These are phyloP conservation scores for Colletotrichum sp. DNA, from an alignment of 2,329 filamentous ascomycete species.

Conservation along the genomic window DNA sequence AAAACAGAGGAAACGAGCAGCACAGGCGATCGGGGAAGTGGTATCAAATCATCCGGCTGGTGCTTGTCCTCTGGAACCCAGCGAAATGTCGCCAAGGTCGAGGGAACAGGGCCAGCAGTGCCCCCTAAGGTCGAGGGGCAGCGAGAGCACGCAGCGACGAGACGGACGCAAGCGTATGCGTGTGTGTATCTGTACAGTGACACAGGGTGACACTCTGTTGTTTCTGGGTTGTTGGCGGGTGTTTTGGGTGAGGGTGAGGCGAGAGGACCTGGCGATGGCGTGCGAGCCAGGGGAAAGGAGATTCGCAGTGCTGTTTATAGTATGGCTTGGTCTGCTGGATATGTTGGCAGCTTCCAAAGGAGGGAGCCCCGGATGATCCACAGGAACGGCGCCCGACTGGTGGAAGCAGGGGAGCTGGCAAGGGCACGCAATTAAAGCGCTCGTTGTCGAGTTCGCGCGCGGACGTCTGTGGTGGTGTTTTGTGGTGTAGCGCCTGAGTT, in stretches of 20 bases:
- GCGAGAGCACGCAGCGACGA: background rate
- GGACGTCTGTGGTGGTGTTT: background rate
- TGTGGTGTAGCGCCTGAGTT: background rate
- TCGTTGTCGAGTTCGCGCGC: background rate
- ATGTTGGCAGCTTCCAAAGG: background rate
- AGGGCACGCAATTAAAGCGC: background rate
- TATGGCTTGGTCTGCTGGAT: background rate
- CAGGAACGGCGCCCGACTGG: slow-evolving; percentile 18
- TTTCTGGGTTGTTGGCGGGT: background rate
- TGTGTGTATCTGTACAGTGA: slow-evolving; percentile 5
- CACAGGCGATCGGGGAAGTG: background rate
- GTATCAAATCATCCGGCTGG: slow-evolving; percentile 16
- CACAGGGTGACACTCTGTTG: background rate
- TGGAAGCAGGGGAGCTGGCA: background rate
- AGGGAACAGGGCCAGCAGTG: background rate
- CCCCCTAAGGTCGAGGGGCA: background rate
- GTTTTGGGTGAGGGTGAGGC: slow-evolving; percentile 17
- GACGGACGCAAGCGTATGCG: background rate
- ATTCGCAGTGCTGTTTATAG: slow-evolving; percentile 1
- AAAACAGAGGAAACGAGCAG: background rate
- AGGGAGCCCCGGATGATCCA: slow-evolving; percentile 13
- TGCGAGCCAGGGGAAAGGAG: slow-evolving; percentile 19
- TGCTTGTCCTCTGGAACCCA: background rate
- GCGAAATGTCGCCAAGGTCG: background rate
- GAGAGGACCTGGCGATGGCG: slow-evolving; percentile 21